Evolutionary conservation across 768 basidiomycete genomes (phyloP).

Genomic region (Terana coerulea): DNA sequence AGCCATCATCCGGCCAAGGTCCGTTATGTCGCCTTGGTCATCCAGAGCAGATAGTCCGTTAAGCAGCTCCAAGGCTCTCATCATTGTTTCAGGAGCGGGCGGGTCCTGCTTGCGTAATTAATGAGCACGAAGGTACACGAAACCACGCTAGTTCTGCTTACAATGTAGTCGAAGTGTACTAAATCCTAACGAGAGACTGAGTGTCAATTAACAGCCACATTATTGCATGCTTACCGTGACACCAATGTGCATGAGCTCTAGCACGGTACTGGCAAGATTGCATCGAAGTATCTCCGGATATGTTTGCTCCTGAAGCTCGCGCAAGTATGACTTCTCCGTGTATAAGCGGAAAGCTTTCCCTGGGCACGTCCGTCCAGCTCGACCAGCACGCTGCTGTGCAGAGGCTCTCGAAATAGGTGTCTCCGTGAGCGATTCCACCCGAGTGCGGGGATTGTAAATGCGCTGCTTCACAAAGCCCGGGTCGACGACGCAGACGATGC

Average conservation of each 20-base stretch:
- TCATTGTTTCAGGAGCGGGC: constrained; percentile 63
- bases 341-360: constrained; percentile 98
- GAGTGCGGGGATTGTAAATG: constrained; percentile 95
- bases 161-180: constrained; percentile 26
- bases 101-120: too few species aligned
- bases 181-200: constrained; percentile 18
- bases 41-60: constrained; percentile 92
- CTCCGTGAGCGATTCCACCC: constrained; percentile 91
- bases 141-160: too few species aligned
- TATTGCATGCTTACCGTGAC: constrained; percentile 52
- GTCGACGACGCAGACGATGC: constrained; percentile 99
- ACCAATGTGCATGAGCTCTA: constrained; percentile 93
- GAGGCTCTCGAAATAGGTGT: constrained; percentile 96
- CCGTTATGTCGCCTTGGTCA: constrained; percentile 88
- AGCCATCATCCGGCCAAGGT: constrained; percentile 88
- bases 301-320: constrained; percentile 94
- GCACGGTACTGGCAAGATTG: constrained; percentile 89
- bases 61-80: constrained; percentile 92
- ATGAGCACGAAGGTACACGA: too few species aligned
- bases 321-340: constrained; percentile 96
- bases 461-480: constrained; percentile 98
- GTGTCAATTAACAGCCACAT: neutral
- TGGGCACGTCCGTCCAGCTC: constrained; percentile 92
- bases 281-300: constrained; percentile 93
- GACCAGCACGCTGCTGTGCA: constrained; percentile 93